Percentiles rank a stretch among this genome's conserved stretches.
Conservation (phyloP, 768 basidiomycete genomes). For the Paxillus involutus region DNA sequence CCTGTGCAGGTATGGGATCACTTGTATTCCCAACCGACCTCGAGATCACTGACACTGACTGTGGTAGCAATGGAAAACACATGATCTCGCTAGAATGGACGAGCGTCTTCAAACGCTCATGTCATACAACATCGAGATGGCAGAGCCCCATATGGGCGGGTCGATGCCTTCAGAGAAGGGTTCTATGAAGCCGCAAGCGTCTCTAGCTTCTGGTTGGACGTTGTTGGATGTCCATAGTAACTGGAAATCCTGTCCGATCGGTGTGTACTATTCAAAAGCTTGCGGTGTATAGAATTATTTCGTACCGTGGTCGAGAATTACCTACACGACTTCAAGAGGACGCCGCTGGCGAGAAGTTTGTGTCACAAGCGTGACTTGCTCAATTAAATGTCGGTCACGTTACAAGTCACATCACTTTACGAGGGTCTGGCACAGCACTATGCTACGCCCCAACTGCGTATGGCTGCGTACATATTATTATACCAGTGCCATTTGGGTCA, state of each 20-base stretch:
- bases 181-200: not conserved
- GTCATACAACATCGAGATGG: constrained; percentile 10
- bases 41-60: constrained; percentile 1
- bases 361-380: not conserved
- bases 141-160: not conserved
- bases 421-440: not conserved
- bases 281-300: constrained; percentile 1
- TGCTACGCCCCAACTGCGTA: constrained; percentile 24
- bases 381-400: constrained; percentile 11
- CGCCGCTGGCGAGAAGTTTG: no score
- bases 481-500: not conserved
- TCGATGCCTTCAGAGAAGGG: not conserved
- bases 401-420: constrained; percentile 19
- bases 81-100: constrained; percentile 56
- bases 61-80: constrained; percentile 49
- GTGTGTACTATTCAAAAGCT: constrained; percentile 39
- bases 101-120: constrained; percentile 45
- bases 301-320: no score
- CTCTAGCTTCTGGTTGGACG: constrained; percentile 50
- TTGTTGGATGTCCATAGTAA: constrained; percentile 38
- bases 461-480: constrained; percentile 1
- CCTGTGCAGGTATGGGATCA: constrained; percentile 17
- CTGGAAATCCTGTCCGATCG: constrained; percentile 73
- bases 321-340: no score
- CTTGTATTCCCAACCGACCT: not conserved